These are phyloP conservation scores for Chenopodium berlandieri DNA, from an alignment of 148 eudicot species.

Conservation along the genomic window DNA sequence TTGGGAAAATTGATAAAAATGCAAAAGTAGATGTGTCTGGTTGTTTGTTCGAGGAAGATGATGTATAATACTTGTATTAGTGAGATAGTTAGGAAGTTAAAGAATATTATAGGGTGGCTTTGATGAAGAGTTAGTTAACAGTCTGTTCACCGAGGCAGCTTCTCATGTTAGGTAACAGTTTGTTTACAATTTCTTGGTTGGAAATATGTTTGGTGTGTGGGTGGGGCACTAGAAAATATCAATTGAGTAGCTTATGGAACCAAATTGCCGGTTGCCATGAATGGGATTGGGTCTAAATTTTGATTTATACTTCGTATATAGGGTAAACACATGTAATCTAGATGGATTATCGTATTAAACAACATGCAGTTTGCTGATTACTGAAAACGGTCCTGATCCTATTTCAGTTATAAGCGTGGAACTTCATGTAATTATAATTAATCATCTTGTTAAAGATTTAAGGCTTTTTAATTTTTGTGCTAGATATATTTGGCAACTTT, in stretches of 20 bases:
- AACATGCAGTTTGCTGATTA: neutral
- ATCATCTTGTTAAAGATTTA: neutral
- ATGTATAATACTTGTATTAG: neutral
- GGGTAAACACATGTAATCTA: neutral
- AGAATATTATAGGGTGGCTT: neutral
- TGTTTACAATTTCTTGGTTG: neutral
- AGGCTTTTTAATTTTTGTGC: no score
- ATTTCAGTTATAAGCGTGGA: neutral
- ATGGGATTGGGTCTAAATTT: neutral
- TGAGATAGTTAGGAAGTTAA: neutral
- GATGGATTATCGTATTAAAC: neutral
- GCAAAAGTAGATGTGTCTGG: neutral
- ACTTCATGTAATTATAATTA: neutral
- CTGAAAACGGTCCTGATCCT: neutral
- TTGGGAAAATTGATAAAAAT: neutral
- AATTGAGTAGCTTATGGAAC: neutral
- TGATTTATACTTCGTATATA: neutral
- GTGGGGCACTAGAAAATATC: neutral
- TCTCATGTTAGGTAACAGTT: neutral
- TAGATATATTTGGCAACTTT: no score
- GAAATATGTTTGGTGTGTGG: no score
- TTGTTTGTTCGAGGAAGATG: neutral
- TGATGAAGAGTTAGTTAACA: neutral
- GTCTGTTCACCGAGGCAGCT: neutral
- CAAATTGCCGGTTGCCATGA: neutral